Conservation (phyloP, 345 rosid species). For the Iberis pinnata region DNA sequence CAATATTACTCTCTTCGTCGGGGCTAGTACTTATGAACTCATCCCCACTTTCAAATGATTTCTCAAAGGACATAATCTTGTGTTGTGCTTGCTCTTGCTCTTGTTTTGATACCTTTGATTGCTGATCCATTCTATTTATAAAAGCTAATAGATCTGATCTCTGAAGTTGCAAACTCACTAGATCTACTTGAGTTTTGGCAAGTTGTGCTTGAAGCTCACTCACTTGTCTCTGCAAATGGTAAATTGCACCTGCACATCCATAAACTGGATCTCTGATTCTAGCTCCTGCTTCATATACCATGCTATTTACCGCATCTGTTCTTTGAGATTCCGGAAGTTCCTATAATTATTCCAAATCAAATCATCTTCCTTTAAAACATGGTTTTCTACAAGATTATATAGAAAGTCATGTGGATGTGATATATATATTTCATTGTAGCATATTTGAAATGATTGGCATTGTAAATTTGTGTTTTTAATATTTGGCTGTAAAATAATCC, state of each 20-base stretch:
- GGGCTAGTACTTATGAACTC: slow-evolving; percentile 37
- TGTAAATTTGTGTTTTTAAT: not conserved
- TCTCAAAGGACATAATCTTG: slow-evolving; percentile 27
- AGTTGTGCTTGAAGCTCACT: slow-evolving; percentile 75
- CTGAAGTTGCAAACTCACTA: slow-evolving; percentile 57
- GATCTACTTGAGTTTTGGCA: slow-evolving; percentile 69
- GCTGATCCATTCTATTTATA: slow-evolving; percentile 53
- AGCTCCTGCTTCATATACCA: slow-evolving; percentile 92
- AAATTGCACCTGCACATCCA: slow-evolving; percentile 89
- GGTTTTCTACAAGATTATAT: not conserved
- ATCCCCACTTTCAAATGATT: slow-evolving; percentile 31
- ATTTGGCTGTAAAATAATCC: slow-evolving; percentile 25
- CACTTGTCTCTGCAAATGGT: slow-evolving; percentile 74
- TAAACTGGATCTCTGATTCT: slow-evolving; percentile 85
- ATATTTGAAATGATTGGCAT: too few relatives aligned
- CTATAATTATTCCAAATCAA: slow-evolving; percentile 24
- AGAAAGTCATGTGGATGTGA: slow-evolving; percentile 2
- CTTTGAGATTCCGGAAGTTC: slow-evolving; percentile 83
- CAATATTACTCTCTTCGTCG: slow-evolving; percentile 34
- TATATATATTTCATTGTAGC: too few relatives aligned
- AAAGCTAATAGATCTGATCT: slow-evolving; percentile 61
- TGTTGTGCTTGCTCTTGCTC: slow-evolving; percentile 31
- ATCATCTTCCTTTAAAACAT: not conserved
- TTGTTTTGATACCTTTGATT: slow-evolving; percentile 27
- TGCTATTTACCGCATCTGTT: slow-evolving; percentile 90